Base-by-base conservation (phyloP, 2,329 filamentous ascomycete genomes). In the Aspergillus clavatus region DNA sequence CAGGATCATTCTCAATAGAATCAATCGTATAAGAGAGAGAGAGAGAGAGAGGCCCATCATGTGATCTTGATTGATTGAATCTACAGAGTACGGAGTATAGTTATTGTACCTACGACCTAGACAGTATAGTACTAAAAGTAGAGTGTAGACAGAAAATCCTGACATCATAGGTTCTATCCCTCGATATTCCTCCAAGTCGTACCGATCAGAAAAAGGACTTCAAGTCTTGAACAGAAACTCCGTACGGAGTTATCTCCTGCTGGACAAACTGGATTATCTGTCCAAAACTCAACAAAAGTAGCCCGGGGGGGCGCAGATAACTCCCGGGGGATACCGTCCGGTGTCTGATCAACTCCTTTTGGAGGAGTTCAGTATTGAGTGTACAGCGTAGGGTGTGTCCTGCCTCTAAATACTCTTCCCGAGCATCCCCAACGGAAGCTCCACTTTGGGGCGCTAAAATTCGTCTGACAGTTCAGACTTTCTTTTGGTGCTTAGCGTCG, bases 361-460 rank as follows among this genome's bases (percentile, higher is more conserved):
- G 31, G 41, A 31, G 45, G 44, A 31, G 23, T 43, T 45, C 53
- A 55, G 54, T 57, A 55, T 54, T 55, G 47, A 50, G 53, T 46
- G 53, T 57, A 57, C 54, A 45, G 54, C 54, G 54, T 57, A 57
- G 53, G 54, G 54, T 45, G 38, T 46, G 55, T 57, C 55, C 54
- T 55, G 54, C 40, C 33, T 35, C 49, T 48, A 55, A 56, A 52
- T 55, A 51, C 44, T 38, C 43, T 39, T 27, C 19, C 47, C 46
- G 50, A 47, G 38, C 42, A 51, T 48, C 52, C 50, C 52, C 52
- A 53, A 54, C 49, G 27, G 43, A 42, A 46, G 45, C 44, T 45
- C 42, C 42, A 38, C 39, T 12, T 8, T 33, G 29, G 29, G 43
- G 31, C 47, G 44, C 46, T 43, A 50, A 43, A 45, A 40, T 49